A percentile compares a stretch with the other conserved stretches of the same genome.
Conservation (phyloP, 768 basidiomycete species). For the Naganishia randhawae region DNA sequence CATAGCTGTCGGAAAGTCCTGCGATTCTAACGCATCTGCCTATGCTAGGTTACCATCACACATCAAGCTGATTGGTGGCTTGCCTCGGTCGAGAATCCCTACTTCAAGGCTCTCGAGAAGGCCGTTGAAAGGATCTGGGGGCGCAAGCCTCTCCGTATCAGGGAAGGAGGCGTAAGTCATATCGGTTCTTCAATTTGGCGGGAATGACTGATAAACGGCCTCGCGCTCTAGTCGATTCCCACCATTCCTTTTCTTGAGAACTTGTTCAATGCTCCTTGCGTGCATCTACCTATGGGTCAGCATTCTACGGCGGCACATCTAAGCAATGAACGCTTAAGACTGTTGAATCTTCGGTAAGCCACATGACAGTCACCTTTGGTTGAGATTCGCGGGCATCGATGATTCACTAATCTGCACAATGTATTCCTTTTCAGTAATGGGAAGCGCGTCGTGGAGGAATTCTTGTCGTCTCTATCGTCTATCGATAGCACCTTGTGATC, state of each 20-base stretch:
- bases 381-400: neutral
- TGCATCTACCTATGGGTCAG: constrained; percentile 93
- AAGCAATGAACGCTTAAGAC: constrained; percentile 84
- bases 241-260: constrained; percentile 91
- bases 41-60: constrained; percentile 65
- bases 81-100: constrained; percentile 74
- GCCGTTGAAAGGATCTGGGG: constrained; percentile 86
- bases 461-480: constrained; percentile 29
- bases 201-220: constrained; percentile 18
- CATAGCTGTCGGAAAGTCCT: neutral
- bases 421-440: constrained; percentile 36
- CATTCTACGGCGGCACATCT: constrained; percentile 67
- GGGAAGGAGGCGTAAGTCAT: constrained; percentile 80
- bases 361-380: neutral
- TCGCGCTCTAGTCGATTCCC: constrained; percentile 71
- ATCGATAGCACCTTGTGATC: neutral
- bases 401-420: neutral
- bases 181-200: neutral
- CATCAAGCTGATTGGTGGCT: constrained; percentile 96
- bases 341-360: constrained; percentile 62
- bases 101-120: constrained; percentile 78
- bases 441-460: constrained; percentile 47
- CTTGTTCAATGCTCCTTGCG: constrained; percentile 77
- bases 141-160: constrained; percentile 73
- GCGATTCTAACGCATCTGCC: constrained; percentile 2